Evolutionary conservation across 768 basidiomycete genomes (phyloP).

Genomic region (Tylopilus vinaceipallidus): DNA sequence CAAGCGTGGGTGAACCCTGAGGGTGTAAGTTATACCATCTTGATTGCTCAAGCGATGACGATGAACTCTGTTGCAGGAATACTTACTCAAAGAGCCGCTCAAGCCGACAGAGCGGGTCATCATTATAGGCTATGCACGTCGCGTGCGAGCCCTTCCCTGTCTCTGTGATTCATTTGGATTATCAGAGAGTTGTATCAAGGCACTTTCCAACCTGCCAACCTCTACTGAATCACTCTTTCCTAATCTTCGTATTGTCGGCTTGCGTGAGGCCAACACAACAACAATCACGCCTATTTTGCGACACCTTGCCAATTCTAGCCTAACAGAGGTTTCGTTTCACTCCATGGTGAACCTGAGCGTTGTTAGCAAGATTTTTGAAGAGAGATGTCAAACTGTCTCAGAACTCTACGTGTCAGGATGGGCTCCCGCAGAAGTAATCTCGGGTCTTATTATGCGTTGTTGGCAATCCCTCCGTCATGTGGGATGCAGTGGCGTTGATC

Average conservation of each 20-base stretch:
- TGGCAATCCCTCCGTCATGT: no score
- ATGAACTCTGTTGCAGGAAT: neutral
- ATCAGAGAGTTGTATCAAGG: neutral
- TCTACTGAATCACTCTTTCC: conserved; percentile 4
- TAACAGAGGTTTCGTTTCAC: neutral
- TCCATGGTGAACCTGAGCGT: neutral
- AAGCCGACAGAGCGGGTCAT: conserved; percentile 2
- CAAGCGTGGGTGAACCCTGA: no score
- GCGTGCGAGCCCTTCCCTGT: conserved; percentile 3
- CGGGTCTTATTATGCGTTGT: no score
- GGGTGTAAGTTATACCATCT: conserved; percentile 3
- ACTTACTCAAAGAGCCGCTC: neutral
- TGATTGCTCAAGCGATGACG: neutral
- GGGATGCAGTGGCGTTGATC: no score
- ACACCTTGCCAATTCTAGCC: conserved; percentile 2
- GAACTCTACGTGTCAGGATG: no score
- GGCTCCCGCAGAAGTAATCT: no score
- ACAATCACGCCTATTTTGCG: conserved; percentile 6
- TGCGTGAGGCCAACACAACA: neutral
- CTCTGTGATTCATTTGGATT: neutral
- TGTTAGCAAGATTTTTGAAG: neutral
- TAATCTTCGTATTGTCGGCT: conserved; percentile 3
- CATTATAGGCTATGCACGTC: conserved; percentile 7
- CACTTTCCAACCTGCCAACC: neutral
- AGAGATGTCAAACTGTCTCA: no score